Conservation (phyloP, 2,329 filamentous ascomycete genomes). For the Exophiala lecanii-corni region DNA sequence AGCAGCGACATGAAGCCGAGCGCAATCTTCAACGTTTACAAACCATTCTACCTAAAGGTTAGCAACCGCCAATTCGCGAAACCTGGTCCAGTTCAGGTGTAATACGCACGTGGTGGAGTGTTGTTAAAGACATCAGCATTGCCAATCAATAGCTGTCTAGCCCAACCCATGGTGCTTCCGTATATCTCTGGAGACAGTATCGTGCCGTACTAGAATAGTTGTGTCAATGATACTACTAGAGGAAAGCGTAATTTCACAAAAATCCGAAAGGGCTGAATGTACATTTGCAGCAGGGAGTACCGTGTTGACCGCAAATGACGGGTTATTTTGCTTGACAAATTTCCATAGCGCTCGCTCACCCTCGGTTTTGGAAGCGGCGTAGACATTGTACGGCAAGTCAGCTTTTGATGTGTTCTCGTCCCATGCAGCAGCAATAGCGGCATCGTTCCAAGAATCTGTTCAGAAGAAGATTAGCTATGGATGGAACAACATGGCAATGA, state of each 20-base stretch:
- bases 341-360: slow-evolving; percentile 38
- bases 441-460: slow-evolving; percentile 35
- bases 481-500: neutral
- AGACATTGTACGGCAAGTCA: slow-evolving; percentile 19
- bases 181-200: slow-evolving; percentile 8
- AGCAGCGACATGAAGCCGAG: slow-evolving; percentile 50
- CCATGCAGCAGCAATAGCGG: slow-evolving; percentile 19
- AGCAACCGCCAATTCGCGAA: no score
- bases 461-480: neutral
- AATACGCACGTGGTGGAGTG: slow-evolving; percentile 3
- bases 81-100: no score
- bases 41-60: slow-evolving; percentile 13
- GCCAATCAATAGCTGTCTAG: neutral
- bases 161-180: slow-evolving; percentile 9
- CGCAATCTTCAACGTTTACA: slow-evolving; percentile 45
- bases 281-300: slow-evolving; percentile 15
- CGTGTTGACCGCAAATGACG: slow-evolving; percentile 27
- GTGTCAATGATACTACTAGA: neutral
- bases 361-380: slow-evolving; percentile 28
- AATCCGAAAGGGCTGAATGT: no score
- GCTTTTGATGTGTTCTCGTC: neutral
- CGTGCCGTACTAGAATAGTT: slow-evolving; percentile 2
- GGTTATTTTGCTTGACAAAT: slow-evolving; percentile 31
- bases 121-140: slow-evolving; percentile 1
- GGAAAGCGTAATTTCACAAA: neutral